Evolutionary conservation across 2,329 filamentous ascomycete genomes (phyloP).

Genomic region (Botryotinia narcissicola): DNA sequence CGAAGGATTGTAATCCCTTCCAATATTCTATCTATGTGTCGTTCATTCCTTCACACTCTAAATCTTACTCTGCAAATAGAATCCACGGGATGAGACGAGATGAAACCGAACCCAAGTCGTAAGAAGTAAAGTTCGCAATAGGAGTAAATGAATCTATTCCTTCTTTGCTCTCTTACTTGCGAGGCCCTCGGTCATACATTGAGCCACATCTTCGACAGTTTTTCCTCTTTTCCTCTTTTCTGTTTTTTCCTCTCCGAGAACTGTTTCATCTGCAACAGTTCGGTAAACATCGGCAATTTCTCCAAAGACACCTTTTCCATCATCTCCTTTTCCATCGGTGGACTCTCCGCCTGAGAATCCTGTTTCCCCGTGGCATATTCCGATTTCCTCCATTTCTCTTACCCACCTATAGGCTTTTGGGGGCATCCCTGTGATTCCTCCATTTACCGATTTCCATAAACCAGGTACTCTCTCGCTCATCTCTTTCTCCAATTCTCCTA

Average conservation of each 20-base stretch:
- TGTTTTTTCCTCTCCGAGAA: slow-evolving; percentile 58
- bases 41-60: not conserved
- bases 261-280: slow-evolving; percentile 58
- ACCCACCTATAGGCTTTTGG: slow-evolving; percentile 79
- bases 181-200: slow-evolving; percentile 48
- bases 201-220: slow-evolving; percentile 57
- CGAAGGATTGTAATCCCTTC: not conserved
- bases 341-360: slow-evolving; percentile 49
- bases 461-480: slow-evolving; percentile 51
- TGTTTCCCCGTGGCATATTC: slow-evolving; percentile 63
- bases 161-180: slow-evolving; percentile 45
- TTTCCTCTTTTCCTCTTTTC: slow-evolving; percentile 55
- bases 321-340: slow-evolving; percentile 31
- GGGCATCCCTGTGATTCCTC: slow-evolving; percentile 57
- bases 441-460: slow-evolving; percentile 47
- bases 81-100: slow-evolving; percentile 10
- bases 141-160: slow-evolving; percentile 21
- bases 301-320: slow-evolving; percentile 49
- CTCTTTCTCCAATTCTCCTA: slow-evolving; percentile 56
- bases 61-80: not conserved
- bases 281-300: slow-evolving; percentile 61
- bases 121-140: not conserved
- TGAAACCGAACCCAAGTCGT: not conserved
- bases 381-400: slow-evolving; percentile 74
- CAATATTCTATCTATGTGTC: not conserved